These are phyloP conservation scores for Withania somnifera DNA, from an alignment of 305 asterid genomes.

Conservation along the genomic window DNA sequence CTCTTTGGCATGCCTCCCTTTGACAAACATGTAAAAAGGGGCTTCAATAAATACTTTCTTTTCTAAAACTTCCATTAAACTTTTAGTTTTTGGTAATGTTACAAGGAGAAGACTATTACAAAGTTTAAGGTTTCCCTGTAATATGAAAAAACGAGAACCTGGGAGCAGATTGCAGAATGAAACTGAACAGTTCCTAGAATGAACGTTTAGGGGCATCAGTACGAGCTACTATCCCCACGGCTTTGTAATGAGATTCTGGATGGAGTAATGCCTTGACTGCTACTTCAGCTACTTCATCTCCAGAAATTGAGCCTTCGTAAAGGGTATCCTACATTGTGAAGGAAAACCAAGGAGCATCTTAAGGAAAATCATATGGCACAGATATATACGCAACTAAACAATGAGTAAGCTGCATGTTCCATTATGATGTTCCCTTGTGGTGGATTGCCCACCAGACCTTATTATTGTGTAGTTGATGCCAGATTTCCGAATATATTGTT, in stretches of 20 bases:
- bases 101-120: not conserved
- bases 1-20: not conserved
- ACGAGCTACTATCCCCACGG: slow-evolving; percentile 81
- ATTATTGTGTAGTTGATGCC: slow-evolving; percentile 90
- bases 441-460: slow-evolving; percentile 92
- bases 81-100: not conserved
- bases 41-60: not conserved
- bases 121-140: not conserved
- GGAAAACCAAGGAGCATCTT: not conserved
- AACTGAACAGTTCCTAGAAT: slow-evolving; percentile 58
- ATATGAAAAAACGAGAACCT: not conserved
- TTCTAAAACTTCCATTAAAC: not conserved
- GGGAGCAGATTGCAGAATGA: slow-evolving; percentile 15
- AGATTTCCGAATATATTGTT: slow-evolving; percentile 68
- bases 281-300: slow-evolving; percentile 92
- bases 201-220: slow-evolving; percentile 65
- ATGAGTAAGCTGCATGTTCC: slow-evolving; percentile 36
- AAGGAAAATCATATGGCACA: not conserved
- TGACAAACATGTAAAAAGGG: not conserved
- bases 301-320: slow-evolving; percentile 69
- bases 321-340: slow-evolving; percentile 56
- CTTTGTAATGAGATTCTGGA: slow-evolving; percentile 68
- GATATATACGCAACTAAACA: not conserved
- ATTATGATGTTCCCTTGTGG: slow-evolving; percentile 78
- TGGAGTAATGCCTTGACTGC: slow-evolving; percentile 79